Conservation (phyloP, 495 filamentous ascomycete species). For the Neurospora terricola region DNA sequence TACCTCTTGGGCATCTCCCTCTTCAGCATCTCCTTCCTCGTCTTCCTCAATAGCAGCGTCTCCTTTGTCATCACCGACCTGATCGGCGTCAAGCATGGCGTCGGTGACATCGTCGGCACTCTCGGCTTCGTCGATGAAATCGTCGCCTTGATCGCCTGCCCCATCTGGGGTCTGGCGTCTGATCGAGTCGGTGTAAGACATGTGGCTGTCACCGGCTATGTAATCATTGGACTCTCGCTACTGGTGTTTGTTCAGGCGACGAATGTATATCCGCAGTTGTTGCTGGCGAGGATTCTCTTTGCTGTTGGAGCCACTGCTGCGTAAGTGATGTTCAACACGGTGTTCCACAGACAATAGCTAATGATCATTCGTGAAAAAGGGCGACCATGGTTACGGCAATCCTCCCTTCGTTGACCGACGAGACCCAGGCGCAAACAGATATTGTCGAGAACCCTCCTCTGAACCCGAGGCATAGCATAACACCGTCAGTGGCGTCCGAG, state of each 20-base stretch:
- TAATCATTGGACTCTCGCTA: slow-evolving; percentile 64
- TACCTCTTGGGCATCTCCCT: slow-evolving; percentile 86
- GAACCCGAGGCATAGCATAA: slow-evolving; percentile 27
- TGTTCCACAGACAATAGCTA: neutral
- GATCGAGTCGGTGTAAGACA: slow-evolving; percentile 80
- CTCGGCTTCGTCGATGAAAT: slow-evolving; percentile 94
- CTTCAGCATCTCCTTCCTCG: slow-evolving; percentile 93
- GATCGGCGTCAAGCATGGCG: slow-evolving; percentile 61
- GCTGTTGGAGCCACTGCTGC: slow-evolving; percentile 83
- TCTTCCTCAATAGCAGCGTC: slow-evolving; percentile 90
- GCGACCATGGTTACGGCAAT: slow-evolving; percentile 97
- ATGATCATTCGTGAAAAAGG: slow-evolving; percentile 16
- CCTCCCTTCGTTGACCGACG: slow-evolving; percentile 70
- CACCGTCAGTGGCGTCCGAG: slow-evolving; percentile 51
- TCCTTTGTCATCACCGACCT: slow-evolving; percentile 92
- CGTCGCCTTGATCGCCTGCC: slow-evolving; percentile 82
- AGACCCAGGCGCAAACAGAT: slow-evolving; percentile 14
- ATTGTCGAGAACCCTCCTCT: slow-evolving; percentile 12
- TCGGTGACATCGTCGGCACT: slow-evolving; percentile 86
- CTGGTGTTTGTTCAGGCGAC: slow-evolving; percentile 73
- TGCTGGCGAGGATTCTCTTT: slow-evolving; percentile 80
- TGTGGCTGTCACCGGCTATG: slow-evolving; percentile 70
- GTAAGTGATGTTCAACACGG: slow-evolving; percentile 27
- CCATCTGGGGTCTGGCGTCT: slow-evolving; percentile 82
- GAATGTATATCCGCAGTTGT: slow-evolving; percentile 82